These are phyloP conservation scores for Mortierella sp. DNA, from an alignment of 371 early-diverging fungal species.

Conservation along the genomic window DNA sequence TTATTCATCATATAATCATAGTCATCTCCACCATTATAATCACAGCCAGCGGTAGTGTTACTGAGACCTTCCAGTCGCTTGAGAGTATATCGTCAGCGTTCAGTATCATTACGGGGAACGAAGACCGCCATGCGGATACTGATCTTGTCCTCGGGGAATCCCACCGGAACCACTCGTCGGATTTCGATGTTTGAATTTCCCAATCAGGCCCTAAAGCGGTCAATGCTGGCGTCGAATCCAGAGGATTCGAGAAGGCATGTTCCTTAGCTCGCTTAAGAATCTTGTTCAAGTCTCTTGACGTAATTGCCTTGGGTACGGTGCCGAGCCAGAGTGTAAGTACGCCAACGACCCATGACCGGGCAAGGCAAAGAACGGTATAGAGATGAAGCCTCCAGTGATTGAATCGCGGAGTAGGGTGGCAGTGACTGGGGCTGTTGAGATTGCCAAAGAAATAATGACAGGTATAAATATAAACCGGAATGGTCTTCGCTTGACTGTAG, in stretches of 20 bases:
- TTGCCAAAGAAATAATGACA: too few relatives aligned
- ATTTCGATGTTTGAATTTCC: conserved; percentile 33
- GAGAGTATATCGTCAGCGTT: conserved; percentile 11
- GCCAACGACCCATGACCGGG: conserved; percentile 21
- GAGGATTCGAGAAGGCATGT: background rate
- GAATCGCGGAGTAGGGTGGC: too few relatives aligned
- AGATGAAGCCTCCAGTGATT: too few relatives aligned
- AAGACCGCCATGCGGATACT: conserved; percentile 41
- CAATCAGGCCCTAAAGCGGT: conserved; percentile 31
- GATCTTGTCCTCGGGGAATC: conserved; percentile 37
- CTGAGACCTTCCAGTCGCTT: conserved; percentile 26
- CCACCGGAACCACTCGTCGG: conserved; percentile 51
- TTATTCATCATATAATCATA: background rate
- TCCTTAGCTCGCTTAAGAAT: conserved; percentile 34
- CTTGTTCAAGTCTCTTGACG: conserved; percentile 25
- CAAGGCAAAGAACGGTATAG: too few relatives aligned
- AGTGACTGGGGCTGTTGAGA: too few relatives aligned
- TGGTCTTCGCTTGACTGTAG: conserved; percentile 7
- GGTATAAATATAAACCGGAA: conserved; percentile 28
- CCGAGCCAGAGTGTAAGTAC: conserved; percentile 12
- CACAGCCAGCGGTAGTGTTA: too few relatives aligned
- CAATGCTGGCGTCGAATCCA: conserved; percentile 16
- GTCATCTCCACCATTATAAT: background rate
- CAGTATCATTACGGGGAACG: conserved; percentile 31
- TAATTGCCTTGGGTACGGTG: conserved; percentile 25